Conservation (phyloP, 805 yeast genomes). For the Ogataea neopini region DNA sequence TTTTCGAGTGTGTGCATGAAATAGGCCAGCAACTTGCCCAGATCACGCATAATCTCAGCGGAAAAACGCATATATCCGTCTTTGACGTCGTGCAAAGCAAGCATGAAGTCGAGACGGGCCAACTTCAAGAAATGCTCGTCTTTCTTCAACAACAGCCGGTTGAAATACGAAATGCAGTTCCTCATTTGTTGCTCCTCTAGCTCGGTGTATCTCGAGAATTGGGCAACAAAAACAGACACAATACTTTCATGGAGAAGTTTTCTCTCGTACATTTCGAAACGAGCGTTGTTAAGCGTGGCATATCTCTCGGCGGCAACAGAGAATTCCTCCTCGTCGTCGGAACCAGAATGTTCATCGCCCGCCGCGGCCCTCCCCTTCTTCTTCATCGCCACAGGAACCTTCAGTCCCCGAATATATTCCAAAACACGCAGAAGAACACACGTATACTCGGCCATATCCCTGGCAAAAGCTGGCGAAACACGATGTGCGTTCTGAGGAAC, state of each 20-base stretch:
- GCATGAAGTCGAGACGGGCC: constrained; percentile 74
- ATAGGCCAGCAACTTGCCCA: constrained; percentile 63
- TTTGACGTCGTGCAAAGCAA: constrained; percentile 51
- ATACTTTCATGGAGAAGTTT: constrained; percentile 58
- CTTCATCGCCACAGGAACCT: constrained; percentile 30
- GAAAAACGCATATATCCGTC: constrained; percentile 45
- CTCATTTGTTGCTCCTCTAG: constrained; percentile 60
- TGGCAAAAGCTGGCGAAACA: constrained; percentile 62
- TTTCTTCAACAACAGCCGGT: constrained; percentile 63
- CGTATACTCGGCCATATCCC: constrained; percentile 61
- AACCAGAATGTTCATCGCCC: neutral
- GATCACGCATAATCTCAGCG: constrained; percentile 53
- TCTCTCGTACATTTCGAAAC: constrained; percentile 36
- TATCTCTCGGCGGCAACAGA: constrained; percentile 8
- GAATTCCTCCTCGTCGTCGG: neutral
- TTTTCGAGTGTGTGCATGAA: constrained; percentile 60
- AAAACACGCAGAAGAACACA: constrained; percentile 66
- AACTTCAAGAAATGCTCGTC: constrained; percentile 55
- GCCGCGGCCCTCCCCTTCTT: constrained; percentile 18
- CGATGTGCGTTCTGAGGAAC: constrained; percentile 65
- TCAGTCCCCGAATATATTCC: constrained; percentile 63
- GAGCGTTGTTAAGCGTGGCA: constrained; percentile 19
- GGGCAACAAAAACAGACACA: constrained; percentile 64
- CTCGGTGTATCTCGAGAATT: constrained; percentile 61
- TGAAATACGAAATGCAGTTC: constrained; percentile 67